Conservation (phyloP, 768 basidiomycete genomes). For the Tylopilus intermedius region DNA sequence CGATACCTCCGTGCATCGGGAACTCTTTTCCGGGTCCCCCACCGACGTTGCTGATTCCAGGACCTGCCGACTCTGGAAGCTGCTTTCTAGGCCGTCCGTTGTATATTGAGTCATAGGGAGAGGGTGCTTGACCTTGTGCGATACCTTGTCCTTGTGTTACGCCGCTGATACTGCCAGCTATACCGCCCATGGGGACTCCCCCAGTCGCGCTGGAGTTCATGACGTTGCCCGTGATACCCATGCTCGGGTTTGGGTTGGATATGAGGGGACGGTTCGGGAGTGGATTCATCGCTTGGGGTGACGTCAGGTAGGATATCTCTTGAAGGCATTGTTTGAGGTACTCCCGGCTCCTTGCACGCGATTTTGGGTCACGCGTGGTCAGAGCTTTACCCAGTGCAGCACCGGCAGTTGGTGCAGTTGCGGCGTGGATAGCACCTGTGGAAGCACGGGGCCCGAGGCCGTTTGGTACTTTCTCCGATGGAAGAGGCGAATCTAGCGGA, state of each 20-base stretch:
- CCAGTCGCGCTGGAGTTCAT: conserved; percentile 17
- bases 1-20: conserved; percentile 49
- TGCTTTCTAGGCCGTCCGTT: conserved; percentile 79
- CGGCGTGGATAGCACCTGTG: conserved; percentile 40
- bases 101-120: conserved; percentile 71
- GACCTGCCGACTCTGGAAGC: conserved; percentile 55
- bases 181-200: conserved; percentile 10
- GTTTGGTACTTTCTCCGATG: conserved; percentile 65
- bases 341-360: conserved; percentile 88
- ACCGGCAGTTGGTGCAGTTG: conserved; percentile 32
- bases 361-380: conserved; percentile 89
- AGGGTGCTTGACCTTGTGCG: conserved; percentile 19
- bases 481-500: conserved; percentile 63
- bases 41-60: conserved; percentile 30
- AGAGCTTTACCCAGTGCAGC: conserved; percentile 64
- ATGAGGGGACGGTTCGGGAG: conserved; percentile 79
- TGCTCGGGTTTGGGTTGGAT: conserved; percentile 41
- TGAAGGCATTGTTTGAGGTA: conserved; percentile 99
- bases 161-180: conserved; percentile 11
- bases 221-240: conserved; percentile 17
- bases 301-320: conserved; percentile 96
- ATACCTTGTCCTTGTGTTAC: conserved; percentile 17
- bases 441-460: conserved; percentile 51
- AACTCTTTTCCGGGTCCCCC: conserved; percentile 52
- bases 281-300: conserved; percentile 95